Conservation (phyloP, 345 rosid species). For the Populus nigra region DNA sequence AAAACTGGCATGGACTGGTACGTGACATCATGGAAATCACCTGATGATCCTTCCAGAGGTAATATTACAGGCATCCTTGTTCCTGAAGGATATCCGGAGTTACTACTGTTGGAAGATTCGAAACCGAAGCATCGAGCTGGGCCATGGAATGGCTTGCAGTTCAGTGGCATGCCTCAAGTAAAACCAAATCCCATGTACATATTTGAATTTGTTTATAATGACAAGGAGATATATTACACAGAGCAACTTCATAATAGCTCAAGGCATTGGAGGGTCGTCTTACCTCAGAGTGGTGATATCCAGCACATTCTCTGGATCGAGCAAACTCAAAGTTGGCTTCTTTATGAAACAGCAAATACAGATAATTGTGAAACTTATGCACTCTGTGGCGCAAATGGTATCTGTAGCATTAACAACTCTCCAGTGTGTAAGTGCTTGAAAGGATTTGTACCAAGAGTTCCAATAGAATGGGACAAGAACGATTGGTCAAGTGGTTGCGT, state of each 20-base stretch:
- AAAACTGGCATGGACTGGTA: not conserved
- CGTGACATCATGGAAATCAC: slow-evolving; percentile 41
- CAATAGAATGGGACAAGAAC: not conserved
- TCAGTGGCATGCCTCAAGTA: slow-evolving; percentile 11
- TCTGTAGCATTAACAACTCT: no score
- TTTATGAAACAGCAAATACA: no score
- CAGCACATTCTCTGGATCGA: not conserved
- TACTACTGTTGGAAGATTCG: slow-evolving; percentile 11
- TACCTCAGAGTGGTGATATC: not conserved
- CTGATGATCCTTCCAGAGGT: slow-evolving; percentile 38
- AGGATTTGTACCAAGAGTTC: not conserved
- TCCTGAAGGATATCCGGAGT: slow-evolving; percentile 29
- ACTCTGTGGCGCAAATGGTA: no score
- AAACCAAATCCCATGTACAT: not conserved
- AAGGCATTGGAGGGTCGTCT: not conserved
- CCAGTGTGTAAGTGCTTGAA: not conserved
- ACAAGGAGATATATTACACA: not conserved
- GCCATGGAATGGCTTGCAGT: slow-evolving; percentile 35
- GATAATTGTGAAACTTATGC: no score
- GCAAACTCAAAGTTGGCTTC: not conserved
- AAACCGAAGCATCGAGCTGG: slow-evolving; percentile 19
- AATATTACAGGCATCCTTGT: slow-evolving; percentile 2
- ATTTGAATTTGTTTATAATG: not conserved
- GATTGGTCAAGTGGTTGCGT: slow-evolving; percentile 1
- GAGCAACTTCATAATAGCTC: not conserved